Evolutionary conservation across 805 yeast genomes (phyloP).

Genomic region (Isabelozyma pseudorhagii): DNA sequence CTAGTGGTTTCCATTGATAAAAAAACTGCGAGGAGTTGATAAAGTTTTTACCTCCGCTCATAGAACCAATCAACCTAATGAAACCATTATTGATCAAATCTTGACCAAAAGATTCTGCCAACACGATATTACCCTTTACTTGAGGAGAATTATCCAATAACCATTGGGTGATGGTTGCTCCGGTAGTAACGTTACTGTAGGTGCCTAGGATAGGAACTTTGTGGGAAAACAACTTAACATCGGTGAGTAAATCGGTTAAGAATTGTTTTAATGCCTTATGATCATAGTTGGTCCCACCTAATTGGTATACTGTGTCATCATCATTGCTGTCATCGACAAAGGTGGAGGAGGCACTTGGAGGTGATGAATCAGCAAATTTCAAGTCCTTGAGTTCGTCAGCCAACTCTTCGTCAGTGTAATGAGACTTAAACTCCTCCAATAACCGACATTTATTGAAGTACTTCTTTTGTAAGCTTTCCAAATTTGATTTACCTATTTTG

Average conservation of each 20-base stretch:
- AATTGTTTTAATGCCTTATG: constrained; percentile 30
- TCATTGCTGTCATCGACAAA: constrained; percentile 13
- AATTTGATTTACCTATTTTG: constrained; percentile 42
- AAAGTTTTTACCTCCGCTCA: constrained; percentile 48
- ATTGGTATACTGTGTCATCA: constrained; percentile 13
- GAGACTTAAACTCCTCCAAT: constrained; percentile 61
- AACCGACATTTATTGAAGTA: constrained; percentile 77
- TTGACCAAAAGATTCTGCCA: constrained; percentile 74
- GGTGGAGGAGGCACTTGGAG: constrained; percentile 1
- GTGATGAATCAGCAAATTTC: constrained; percentile 7
- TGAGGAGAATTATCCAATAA: constrained; percentile 43
- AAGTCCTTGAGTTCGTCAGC: constrained; percentile 23
- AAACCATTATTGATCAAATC: constrained; percentile 61
- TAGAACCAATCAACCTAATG: constrained; percentile 62
- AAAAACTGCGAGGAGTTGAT: constrained; percentile 70
- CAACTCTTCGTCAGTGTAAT: constrained; percentile 44
- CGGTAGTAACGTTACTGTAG: constrained; percentile 59
- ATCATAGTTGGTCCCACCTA: constrained; percentile 32
- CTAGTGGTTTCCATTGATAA: constrained; percentile 79
- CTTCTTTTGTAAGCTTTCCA: constrained; percentile 59
- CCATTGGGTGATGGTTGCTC: constrained; percentile 61
- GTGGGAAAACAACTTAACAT: constrained; percentile 50
- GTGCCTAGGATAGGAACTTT: constrained; percentile 70
- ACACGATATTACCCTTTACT: constrained; percentile 46
- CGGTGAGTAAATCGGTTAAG: constrained; percentile 27